Evolutionary conservation across 768 basidiomycete species (phyloP), one percentile per base, ranked within the genome.

Genomic region (Cystobasidium tubakii): DNA sequence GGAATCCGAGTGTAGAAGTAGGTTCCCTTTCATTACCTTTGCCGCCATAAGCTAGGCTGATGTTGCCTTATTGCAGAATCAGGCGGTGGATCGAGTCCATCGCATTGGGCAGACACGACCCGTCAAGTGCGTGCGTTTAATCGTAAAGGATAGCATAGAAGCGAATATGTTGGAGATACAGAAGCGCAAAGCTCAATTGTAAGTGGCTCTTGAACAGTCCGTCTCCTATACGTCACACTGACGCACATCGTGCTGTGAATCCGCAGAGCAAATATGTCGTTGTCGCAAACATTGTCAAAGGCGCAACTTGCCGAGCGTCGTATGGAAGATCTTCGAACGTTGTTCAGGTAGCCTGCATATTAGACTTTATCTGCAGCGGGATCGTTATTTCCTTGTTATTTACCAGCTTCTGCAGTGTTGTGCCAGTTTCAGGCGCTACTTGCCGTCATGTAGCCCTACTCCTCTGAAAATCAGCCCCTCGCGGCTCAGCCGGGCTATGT

Each of bases 101-200:
- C 94, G 96, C 65, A 85, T 99, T 54, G 96, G 96, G 27, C 96
- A 98, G 81, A 94, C 89, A 0, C 86, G 88, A 70, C 90, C 92
- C 0, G 96, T 99, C 17, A 89, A 88, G 17, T 92, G 92, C 0
- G 85, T 95, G 78, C 96, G 94, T 81, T 85, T 94, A 72, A 92
- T 99, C 79, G 96, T 98, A 77, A 88, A 91, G 80, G 88, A 92
- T 78, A 89, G 92, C 33, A 96, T 99, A 81, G 96, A 99, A 82
- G 89, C 88, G 69, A 88, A 89, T 69, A 85, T 99, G 78, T 85
- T 97, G 62, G 89, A 92, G 82, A 92, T 98, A 7, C 95, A 99
- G 83, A 86, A 85, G 82, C 92, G 93, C 85, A 99, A 99, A 83
- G 91, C 90, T 19, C 91, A 89, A 76, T 83, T 99, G 73, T 53